phyloP scores from a whole-genome alignment of 2,329 filamentous ascomycete species.

The Akanthomyces muscarius region DNA sequence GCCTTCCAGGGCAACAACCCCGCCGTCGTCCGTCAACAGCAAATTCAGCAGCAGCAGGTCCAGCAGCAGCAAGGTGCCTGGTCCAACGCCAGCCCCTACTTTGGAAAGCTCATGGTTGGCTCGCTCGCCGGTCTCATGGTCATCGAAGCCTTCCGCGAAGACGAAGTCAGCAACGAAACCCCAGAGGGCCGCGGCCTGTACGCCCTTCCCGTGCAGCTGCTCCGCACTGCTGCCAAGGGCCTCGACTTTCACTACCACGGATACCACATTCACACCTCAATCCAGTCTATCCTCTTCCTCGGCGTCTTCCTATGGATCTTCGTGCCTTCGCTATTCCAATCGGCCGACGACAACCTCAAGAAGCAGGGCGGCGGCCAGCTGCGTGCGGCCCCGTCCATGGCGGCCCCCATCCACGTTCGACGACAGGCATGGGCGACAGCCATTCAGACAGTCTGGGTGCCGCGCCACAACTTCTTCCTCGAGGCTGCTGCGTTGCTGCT shows the following conservation, averaged over 20 bases:
- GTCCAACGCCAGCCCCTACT: constrained; percentile 52
- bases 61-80: constrained; percentile 49
- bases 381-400: constrained; percentile 62
- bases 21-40: constrained; percentile 49
- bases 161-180: constrained; percentile 60
- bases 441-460: constrained; percentile 88
- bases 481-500: constrained; percentile 76
- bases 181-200: constrained; percentile 64
- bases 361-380: constrained; percentile 43
- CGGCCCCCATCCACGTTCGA: constrained; percentile 79
- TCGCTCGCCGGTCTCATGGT: constrained; percentile 91
- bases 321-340: constrained; percentile 49
- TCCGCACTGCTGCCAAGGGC: constrained; percentile 45
- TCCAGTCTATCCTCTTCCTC: constrained; percentile 51
- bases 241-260: constrained; percentile 52
- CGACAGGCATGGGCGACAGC: constrained; percentile 90
- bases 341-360: constrained; percentile 46
- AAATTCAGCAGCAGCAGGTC: constrained; percentile 50
- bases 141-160: constrained; percentile 70
- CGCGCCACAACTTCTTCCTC: constrained; percentile 78
- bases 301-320: constrained; percentile 53
- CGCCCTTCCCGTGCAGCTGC: constrained; percentile 57
- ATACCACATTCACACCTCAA: constrained; percentile 49
- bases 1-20: constrained; percentile 43
- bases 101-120: constrained; percentile 84